phyloP scores from a whole-genome alignment of 306 rosid genomes.

The Lathyrus sativus region DNA sequence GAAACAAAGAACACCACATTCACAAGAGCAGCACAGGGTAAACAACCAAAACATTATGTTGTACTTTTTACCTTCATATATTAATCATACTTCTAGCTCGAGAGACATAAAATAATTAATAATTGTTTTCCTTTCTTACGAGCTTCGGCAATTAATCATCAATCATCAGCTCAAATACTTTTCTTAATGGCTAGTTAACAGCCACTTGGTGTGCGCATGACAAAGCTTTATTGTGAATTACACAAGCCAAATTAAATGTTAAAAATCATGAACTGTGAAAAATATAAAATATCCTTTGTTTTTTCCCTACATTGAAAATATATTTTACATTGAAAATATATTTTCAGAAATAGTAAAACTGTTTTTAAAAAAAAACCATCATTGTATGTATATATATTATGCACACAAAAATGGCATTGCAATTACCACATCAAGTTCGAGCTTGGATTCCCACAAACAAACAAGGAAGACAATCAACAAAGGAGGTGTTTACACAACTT shows the following conservation, averaged over 20 bases:
- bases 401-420: background rate
- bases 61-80: background rate
- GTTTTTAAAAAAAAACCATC: background rate
- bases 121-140: background rate
- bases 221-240: background rate
- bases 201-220: background rate
- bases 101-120: background rate
- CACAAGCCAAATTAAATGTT: constrained; percentile 16
- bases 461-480: constrained; percentile 16
- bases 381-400: background rate
- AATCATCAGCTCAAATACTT: background rate
- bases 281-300: background rate
- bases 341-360: background rate
- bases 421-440: constrained; percentile 29
- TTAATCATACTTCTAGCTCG: background rate
- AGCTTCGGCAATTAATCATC: constrained; percentile 1
- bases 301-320: background rate
- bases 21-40: constrained; percentile 28
- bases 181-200: background rate
- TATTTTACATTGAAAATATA: background rate
- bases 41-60: constrained; percentile 12
- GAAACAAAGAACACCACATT: constrained; percentile 10
- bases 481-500: background rate
- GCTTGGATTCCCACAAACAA: constrained; percentile 30
- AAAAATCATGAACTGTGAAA: background rate